phyloP scores from a whole-genome alignment of 306 rosid species.

The Trifolium fragiferum region DNA sequence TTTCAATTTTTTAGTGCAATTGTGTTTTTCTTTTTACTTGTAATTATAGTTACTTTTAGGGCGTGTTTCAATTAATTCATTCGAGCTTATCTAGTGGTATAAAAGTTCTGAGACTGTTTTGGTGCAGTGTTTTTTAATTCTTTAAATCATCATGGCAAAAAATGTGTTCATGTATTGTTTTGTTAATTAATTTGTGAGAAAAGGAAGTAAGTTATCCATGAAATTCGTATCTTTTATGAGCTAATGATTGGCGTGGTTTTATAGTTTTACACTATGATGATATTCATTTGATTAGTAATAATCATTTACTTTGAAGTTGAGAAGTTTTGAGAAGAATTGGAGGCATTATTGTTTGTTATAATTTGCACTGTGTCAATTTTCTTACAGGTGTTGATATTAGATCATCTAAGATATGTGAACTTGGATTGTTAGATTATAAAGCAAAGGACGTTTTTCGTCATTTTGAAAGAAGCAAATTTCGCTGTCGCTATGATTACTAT shows the following conservation, averaged over 20 bases:
- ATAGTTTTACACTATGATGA: conserved; percentile 17
- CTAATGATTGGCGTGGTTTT: conserved; percentile 30
- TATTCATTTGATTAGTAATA: conserved; percentile 27
- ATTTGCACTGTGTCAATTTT: conserved; percentile 30
- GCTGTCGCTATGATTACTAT: conserved; percentile 89
- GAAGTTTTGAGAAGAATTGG: background rate
- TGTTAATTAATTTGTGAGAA: background rate
- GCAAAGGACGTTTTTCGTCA: conserved; percentile 79
- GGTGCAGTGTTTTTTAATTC: background rate
- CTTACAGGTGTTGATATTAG: conserved; percentile 90
- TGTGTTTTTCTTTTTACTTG: background rate
- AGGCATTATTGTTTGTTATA: conserved; percentile 2
- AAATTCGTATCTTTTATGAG: background rate
- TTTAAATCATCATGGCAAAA: conserved; percentile 3
- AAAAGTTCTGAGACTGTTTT: too few species aligned
- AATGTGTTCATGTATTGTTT: background rate
- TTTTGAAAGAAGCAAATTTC: conserved; percentile 70
- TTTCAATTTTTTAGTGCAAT: background rate
- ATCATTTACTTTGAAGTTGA: background rate
- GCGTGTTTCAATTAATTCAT: background rate
- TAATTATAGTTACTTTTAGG: too few species aligned
- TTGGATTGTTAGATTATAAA: conserved; percentile 77
- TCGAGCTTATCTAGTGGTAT: background rate
- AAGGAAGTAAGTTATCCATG: background rate
- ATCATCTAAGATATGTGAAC: conserved; percentile 91